These are phyloP conservation scores for Sarocladium strictum DNA, from an alignment of 2,329 filamentous ascomycete species.

Conservation along the genomic window DNA sequence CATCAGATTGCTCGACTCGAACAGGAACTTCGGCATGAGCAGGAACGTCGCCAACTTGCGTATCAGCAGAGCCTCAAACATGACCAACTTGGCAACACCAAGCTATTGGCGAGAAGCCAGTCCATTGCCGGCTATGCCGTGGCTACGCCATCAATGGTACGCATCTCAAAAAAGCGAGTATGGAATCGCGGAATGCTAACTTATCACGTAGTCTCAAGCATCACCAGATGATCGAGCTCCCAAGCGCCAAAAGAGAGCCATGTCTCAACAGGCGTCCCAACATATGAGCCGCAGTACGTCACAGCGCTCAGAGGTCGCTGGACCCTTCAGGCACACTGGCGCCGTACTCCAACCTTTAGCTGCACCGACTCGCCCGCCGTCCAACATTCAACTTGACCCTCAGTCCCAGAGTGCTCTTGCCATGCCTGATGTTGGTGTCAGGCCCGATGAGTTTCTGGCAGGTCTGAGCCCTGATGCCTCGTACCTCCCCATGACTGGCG, in stretches of 20 bases:
- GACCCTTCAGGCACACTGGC: not conserved
- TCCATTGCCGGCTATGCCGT: constrained; percentile 7
- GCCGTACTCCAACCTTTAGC: not conserved
- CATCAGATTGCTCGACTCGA: constrained; percentile 1
- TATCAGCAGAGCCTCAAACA: not conserved
- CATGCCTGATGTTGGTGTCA: constrained; percentile 28
- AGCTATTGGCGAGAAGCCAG: constrained; percentile 4
- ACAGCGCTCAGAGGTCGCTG: not conserved
- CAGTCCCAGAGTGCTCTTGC: not conserved
- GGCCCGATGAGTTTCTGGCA: constrained; percentile 33
- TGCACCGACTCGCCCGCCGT: not conserved
- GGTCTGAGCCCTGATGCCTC: constrained; percentile 13
- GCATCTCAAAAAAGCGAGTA: too few species aligned
- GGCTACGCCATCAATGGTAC: not conserved
- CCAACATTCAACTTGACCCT: not conserved
- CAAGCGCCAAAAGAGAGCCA: constrained; percentile 4
- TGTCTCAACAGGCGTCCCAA: constrained; percentile 5
- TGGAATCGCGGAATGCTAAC: too few species aligned
- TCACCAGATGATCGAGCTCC: not conserved
- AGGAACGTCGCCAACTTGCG: not conserved
- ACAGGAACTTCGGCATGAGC: not conserved
- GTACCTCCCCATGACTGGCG: constrained; percentile 18
- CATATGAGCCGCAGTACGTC: constrained; percentile 4
- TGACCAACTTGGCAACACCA: not conserved
- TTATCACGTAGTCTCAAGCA: constrained; percentile 17